phyloP scores from a whole-genome alignment of 1,284 basidiomycete species.

The Amylostereum areolatum region DNA sequence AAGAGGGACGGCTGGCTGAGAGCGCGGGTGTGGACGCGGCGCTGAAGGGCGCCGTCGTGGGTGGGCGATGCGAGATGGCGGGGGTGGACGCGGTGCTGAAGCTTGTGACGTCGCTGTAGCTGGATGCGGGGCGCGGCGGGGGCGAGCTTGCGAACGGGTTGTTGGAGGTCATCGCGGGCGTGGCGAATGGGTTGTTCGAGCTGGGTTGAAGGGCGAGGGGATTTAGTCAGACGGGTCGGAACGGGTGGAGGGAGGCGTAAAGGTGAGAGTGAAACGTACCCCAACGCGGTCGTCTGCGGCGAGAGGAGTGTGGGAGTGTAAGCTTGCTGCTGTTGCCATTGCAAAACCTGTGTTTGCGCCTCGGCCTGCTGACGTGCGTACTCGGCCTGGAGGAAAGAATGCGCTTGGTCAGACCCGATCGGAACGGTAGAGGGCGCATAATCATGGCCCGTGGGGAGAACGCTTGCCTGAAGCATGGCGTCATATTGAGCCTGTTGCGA shows the following conservation, averaged over 20 bases:
- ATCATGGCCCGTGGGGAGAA: too few species aligned
- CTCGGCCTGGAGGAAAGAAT: conserved; percentile 37
- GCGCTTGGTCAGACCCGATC: too few species aligned
- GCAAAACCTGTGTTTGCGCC: conserved; percentile 41
- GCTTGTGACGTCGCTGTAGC: too few species aligned
- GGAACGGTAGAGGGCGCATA: too few species aligned
- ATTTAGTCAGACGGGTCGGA: not conserved
- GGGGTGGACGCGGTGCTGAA: too few species aligned
- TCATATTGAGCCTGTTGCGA: conserved; percentile 86
- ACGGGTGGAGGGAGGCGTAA: not conserved
- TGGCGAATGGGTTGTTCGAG: conserved; percentile 91
- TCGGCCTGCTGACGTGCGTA: conserved; percentile 66
- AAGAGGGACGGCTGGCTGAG: conserved; percentile 14
- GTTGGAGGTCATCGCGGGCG: conserved; percentile 20
- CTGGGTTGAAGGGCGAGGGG: conserved; percentile 31
- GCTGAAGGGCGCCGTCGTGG: too few species aligned
- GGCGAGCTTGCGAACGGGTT: conserved; percentile 3
- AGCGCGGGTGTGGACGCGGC: conserved; percentile 30
- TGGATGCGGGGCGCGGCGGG: conserved; percentile 4
- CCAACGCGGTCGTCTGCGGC: conserved; percentile 64
- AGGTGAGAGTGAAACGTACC: conserved; percentile 27
- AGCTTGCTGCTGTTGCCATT: conserved; percentile 32
- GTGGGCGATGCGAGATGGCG: too few species aligned
- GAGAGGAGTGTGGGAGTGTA: conserved; percentile 36
- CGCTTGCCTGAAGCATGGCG: conserved; percentile 38